Base-by-base conservation (phyloP, 2,329 filamentous ascomycete genomes). In the Aspergillus arachidicola region DNA sequence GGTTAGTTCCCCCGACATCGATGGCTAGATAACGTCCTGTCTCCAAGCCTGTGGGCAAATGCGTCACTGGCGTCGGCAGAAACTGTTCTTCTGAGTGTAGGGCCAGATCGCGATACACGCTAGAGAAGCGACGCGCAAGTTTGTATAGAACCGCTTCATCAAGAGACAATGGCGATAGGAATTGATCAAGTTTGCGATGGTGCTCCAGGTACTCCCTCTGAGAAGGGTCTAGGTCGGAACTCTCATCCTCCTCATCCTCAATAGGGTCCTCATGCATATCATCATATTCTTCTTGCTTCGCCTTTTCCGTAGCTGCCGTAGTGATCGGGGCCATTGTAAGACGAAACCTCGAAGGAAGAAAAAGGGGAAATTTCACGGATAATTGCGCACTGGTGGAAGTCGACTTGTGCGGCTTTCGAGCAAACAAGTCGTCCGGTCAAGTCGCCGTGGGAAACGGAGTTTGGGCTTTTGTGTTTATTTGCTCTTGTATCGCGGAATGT, bases 1-100 rank as follows among this genome's bases (percentile, higher is more conserved):
- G 75, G 65, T 86, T 86, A 59, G 82, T 85, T 6, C 84, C 84
- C 51, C 85, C 85, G 41, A 87, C 83, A 72, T 87, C 84, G 60
- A 87, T 86, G 54, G 83, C 83, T 57, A 86, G 69, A 66, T 86
- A 86, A 30, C 80, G 82, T 45, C 84, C 84, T 6, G 81, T 83
- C 69, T 86, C 84, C 66, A 81, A 77, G 21, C 85, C 84, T 1
- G 80, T 83, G 14, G 81, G 81, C 34, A 83, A 68, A 63, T 76
- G 75, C 23, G 81, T 82, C 23, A 82, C 80, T 0, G 81, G 81
- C 0, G 81, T 83, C 19, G 81, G 81, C 34, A 83, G 68, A 62
- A 83, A 83, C 65, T 83, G 80, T 66, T 82, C 73, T 53, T 81
- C 76, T 16, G 81, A 83, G 9, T 76, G 76, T 59, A 78, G 67